These are phyloP conservation scores for Grosmannia serpens DNA, from an alignment of 2,329 filamentous ascomycete species.

Conservation along the genomic window DNA sequence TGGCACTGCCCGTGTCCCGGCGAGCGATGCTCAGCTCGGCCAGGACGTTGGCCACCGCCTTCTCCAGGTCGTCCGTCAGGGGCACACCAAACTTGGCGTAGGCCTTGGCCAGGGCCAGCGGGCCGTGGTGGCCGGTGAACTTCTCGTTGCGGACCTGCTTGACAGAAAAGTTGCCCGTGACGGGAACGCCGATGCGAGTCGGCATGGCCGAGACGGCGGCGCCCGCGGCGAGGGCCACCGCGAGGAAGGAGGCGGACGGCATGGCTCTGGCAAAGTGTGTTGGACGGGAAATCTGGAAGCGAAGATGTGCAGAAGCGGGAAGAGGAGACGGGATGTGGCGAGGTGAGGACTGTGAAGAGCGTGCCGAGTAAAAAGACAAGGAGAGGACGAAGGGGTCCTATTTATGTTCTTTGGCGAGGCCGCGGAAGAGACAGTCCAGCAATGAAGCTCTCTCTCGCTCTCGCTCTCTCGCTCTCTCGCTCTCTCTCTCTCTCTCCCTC, in stretches of 20 bases:
- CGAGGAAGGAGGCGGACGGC: constrained; percentile 5
- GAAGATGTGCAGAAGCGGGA: background rate
- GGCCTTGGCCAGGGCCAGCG: constrained; percentile 22
- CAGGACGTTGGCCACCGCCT: constrained; percentile 15
- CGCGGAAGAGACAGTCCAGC: too few species aligned
- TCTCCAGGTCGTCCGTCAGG: constrained; percentile 20
- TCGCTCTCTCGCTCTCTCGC: too few species aligned
- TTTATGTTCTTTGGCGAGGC: background rate
- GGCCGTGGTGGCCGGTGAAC: constrained; percentile 20
- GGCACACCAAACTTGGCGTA: constrained; percentile 26
- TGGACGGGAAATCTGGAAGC: background rate
- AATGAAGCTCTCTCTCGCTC: too few species aligned
- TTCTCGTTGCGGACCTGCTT: constrained; percentile 18
- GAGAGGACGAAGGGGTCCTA: background rate
- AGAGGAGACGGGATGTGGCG: background rate
- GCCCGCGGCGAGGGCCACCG: constrained; percentile 4
- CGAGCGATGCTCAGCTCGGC: constrained; percentile 12
- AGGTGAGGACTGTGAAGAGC: background rate
- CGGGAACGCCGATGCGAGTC: background rate
- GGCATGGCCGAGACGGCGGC: constrained; percentile 5
- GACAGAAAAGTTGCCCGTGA: background rate
- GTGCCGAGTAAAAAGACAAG: background rate
- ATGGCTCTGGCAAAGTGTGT: background rate
- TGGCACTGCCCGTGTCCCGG: constrained; percentile 18
- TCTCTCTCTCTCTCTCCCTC: too few species aligned